phyloP scores from a whole-genome alignment of 129 eudicot species.

The Chrysanthemum makinoi region DNA sequence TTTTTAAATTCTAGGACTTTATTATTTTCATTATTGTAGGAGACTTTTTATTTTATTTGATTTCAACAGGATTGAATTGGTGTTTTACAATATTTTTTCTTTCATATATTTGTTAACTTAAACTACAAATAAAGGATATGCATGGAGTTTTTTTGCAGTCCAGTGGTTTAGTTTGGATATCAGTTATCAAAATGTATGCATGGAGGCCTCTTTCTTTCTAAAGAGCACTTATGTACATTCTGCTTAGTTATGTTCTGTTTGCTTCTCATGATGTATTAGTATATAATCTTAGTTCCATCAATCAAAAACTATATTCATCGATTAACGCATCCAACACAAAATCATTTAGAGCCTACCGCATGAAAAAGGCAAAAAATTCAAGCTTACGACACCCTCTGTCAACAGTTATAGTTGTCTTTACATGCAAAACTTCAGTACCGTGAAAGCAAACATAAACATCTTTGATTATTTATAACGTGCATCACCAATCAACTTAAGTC shows the following conservation, averaged over 20 bases:
- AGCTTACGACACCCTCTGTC: constrained; percentile 1
- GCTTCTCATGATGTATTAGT: neutral
- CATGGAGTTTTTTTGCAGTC: too few relatives aligned
- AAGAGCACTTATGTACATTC: neutral
- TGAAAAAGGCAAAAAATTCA: neutral
- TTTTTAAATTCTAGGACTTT: too few relatives aligned
- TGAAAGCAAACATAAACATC: neutral
- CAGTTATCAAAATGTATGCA: too few relatives aligned
- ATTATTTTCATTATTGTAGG: too few relatives aligned
- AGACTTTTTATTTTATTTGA: too few relatives aligned
- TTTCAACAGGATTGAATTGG: too few relatives aligned
- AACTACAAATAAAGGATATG: too few relatives aligned
- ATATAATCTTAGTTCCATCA: neutral
- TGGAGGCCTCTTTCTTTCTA: neutral
- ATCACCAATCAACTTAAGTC: neutral
- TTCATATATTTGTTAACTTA: too few relatives aligned
- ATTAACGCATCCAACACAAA: neutral
- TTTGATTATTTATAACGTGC: neutral
- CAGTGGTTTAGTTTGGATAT: too few relatives aligned
- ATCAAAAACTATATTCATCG: neutral
- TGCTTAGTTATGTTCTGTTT: neutral
- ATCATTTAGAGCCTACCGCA: neutral
- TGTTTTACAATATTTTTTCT: too few relatives aligned
- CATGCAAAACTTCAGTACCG: neutral
- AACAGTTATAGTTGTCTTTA: neutral